Base-by-base conservation (phyloP, 1,284 basidiomycete species). In the Schizopora paradoxa region DNA sequence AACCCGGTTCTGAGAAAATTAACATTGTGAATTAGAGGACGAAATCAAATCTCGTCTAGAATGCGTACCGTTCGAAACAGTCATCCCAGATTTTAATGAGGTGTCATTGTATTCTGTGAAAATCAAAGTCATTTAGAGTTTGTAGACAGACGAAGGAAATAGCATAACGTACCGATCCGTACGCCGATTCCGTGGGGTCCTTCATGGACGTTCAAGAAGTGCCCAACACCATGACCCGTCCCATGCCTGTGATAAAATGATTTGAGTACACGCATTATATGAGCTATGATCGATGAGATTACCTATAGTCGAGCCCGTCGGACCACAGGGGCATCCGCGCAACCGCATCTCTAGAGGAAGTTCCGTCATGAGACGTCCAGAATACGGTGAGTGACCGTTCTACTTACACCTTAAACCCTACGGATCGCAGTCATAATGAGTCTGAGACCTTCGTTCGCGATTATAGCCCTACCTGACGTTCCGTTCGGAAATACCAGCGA, bases 131-230 rank as follows among this genome's bases (percentile, higher is more conserved):
- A 48, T 27, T 38, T 35, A 38, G 43, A 14, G n/a, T n/a, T n/a
- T 5, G 38, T 22, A 10, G 11, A 4, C 18, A 5, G 21, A 11
- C 28, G 14, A 19, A 13, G 5, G 41, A 13, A 42, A 6, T 48
- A 29, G 18, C 32, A 13, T 40, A 6, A 52, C 63, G 25, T 55
- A 85, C 83, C 68, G 28, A 89, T 83, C 34, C 90, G 76, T 36
- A 79, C 77, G 18, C 91, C 91, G 46, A 97, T 86, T 1, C 90
- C 90, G 31, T 92, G 90, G 0, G 92, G 92, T 2, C 91, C 91
- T 74, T 95, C 92, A 59, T 97, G 93, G 0, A 97, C 92, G 56
- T 94, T 94, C 41, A 97, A 66, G 67, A 86, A 96, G 54, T 90
- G 86, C 0, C 92, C 93, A 18, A 97, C 86, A 27, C 93, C 93